These are phyloP conservation scores for Vigna unguiculata DNA, from an alignment of 306 rosid species.

Conservation along the genomic window DNA sequence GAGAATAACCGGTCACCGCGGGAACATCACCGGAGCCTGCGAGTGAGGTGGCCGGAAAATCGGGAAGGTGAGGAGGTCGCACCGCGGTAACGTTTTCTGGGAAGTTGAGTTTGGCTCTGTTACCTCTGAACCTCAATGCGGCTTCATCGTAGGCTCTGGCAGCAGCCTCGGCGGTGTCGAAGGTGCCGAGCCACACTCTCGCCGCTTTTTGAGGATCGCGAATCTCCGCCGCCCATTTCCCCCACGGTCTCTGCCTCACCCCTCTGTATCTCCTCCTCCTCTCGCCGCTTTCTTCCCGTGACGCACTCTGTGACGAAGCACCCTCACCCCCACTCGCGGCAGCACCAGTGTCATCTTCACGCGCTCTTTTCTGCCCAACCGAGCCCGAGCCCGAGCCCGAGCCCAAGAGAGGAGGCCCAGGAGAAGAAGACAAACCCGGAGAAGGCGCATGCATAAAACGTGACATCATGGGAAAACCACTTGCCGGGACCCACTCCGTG, in stretches of 20 bases:
- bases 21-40: slow-evolving; percentile 1
- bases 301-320: slow-evolving; percentile 18
- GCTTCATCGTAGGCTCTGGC: slow-evolving; percentile 96
- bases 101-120: slow-evolving; percentile 93
- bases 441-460: slow-evolving; percentile 47
- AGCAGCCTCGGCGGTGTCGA: slow-evolving; percentile 95
- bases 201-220: slow-evolving; percentile 97
- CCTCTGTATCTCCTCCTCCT: slow-evolving; percentile 83
- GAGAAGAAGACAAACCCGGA: slow-evolving; percentile 31
- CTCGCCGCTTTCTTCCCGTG: slow-evolving; percentile 64
- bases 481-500: slow-evolving; percentile 46
- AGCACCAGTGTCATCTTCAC: slow-evolving; percentile 49
- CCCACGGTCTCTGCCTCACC: slow-evolving; percentile 98
- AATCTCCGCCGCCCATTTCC: slow-evolving; percentile 99
- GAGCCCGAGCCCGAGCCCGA: slow-evolving; percentile 41
- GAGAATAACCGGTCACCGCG: background rate
- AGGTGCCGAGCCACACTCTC: slow-evolving; percentile 96
- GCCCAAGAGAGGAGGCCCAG: slow-evolving; percentile 43
- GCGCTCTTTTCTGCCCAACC: slow-evolving; percentile 74
- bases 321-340: background rate
- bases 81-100: slow-evolving; percentile 68
- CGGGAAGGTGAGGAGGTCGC: slow-evolving; percentile 42
- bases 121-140: slow-evolving; percentile 89
- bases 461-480: slow-evolving; percentile 48
- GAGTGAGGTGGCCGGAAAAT: background rate